phyloP scores from a whole-genome alignment of 2,329 filamentous ascomycete species.

The Cladosporium sp. region DNA sequence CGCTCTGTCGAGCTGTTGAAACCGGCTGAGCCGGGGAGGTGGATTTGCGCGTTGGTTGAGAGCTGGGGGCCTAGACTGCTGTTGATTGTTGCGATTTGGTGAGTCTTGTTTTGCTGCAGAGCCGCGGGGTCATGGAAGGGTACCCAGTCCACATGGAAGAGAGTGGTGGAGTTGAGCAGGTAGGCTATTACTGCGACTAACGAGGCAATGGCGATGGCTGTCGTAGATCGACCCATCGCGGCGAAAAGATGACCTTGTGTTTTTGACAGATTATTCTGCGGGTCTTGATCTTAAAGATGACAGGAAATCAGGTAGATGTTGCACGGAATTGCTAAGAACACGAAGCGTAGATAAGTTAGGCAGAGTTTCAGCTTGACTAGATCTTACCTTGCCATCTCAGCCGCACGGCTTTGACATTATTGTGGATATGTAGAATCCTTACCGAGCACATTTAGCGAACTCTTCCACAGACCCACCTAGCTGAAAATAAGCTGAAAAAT shows the following conservation, averaged over 20 bases:
- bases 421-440: not conserved
- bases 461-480: not conserved
- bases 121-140: not conserved
- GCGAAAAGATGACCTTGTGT: not conserved
- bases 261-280: not conserved
- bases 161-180: not conserved
- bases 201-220: not conserved
- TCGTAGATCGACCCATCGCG: not conserved
- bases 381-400: not conserved
- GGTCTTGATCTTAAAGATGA: not conserved
- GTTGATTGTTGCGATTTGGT: not conserved
- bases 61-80: not conserved
- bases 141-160: not conserved
- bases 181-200: not conserved
- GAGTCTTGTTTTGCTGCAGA: not conserved
- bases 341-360: not conserved
- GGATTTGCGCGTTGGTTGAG: slow-evolving; percentile 1
- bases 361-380: not conserved
- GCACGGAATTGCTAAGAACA: not conserved
- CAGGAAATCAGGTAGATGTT: no score
- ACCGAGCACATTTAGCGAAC: not conserved
- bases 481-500: not conserved
- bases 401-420: not conserved
- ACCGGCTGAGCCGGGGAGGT: not conserved
- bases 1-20: not conserved